Conservation (phyloP, 768 basidiomycete species). For the Termitomyces sp. region DNA sequence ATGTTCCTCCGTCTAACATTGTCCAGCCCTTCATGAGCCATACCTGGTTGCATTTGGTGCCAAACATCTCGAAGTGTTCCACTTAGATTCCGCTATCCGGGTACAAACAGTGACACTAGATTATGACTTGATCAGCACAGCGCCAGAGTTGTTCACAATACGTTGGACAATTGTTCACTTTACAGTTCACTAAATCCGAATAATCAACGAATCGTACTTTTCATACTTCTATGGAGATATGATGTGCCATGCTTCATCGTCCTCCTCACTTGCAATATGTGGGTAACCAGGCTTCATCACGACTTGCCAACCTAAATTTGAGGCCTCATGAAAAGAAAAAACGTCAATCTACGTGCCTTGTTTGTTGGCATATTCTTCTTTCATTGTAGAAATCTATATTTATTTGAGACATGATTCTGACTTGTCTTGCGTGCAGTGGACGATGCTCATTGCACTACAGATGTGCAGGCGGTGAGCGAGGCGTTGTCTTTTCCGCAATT, state of each 20-base stretch:
- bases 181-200: constrained; percentile 2
- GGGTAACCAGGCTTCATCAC: neutral
- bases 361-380: neutral
- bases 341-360: too few species aligned
- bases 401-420: too few species aligned
- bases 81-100: constrained; percentile 62
- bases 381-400: too few species aligned
- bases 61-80: constrained; percentile 69
- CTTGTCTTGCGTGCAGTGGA: too few species aligned
- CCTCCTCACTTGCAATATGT: neutral
- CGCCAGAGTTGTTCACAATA: constrained; percentile 8
- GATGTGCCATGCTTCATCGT: neutral
- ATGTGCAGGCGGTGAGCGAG: too few species aligned
- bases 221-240: neutral
- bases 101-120: constrained; percentile 56
- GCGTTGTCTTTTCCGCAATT: too few species aligned
- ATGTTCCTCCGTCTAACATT: neutral
- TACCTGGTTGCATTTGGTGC: constrained; percentile 76
- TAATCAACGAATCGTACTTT: neutral
- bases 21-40: constrained; percentile 65
- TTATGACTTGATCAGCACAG: constrained; percentile 12
- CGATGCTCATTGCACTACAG: too few species aligned
- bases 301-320: too few species aligned
- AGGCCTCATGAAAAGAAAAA: too few species aligned
- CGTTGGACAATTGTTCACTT: constrained; percentile 9